Percentiles rank a stretch among this genome's conserved stretches.
Conservation (phyloP, 139 green algal species). For the Gonium pectorale region DNA sequence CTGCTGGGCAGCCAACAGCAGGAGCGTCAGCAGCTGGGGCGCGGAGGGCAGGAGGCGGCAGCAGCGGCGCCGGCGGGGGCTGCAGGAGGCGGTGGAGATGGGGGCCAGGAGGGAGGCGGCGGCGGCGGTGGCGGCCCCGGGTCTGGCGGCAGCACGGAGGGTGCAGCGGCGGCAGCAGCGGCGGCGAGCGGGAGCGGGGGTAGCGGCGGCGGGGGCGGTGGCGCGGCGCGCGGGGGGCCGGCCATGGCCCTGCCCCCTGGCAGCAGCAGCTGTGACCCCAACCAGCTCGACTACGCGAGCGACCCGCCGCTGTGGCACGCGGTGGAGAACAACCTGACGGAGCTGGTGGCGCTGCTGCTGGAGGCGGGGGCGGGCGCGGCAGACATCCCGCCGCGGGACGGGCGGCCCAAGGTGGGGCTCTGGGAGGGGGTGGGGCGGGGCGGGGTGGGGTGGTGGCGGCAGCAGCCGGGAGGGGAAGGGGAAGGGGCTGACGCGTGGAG, state of each 20-base stretch:
- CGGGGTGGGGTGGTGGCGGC: background rate
- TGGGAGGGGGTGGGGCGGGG: background rate
- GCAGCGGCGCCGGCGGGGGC: too few relatives aligned
- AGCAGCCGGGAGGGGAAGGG: too few relatives aligned
- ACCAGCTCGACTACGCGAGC: conserved; percentile 53
- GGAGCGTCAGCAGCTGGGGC: background rate
- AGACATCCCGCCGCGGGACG: conserved; percentile 22
- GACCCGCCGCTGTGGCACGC: conserved; percentile 58
- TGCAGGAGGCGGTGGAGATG: too few relatives aligned
- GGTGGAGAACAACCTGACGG: conserved; percentile 53
- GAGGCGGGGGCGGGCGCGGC: conserved; percentile 31
- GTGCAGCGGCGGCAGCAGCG: background rate
- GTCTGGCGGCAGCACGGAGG: too few relatives aligned
- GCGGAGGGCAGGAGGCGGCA: background rate
- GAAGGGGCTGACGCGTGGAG: too few relatives aligned
- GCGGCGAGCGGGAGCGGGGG: background rate
- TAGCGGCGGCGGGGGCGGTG: background rate
- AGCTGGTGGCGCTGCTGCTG: conserved; percentile 49
- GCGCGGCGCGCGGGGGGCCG: background rate
- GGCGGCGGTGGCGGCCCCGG: background rate
- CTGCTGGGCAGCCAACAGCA: conserved; percentile 34
- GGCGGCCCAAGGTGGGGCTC: conserved; percentile 12
- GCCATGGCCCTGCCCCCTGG: background rate
- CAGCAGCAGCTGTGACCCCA: conserved; percentile 14
- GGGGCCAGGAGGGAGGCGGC: background rate